A percentile compares a stretch with the other conserved stretches of the same genome.
These are phyloP conservation scores for Periglandula ipomoeae DNA, from an alignment of 2,329 filamentous ascomycete genomes.

Conservation along the genomic window DNA sequence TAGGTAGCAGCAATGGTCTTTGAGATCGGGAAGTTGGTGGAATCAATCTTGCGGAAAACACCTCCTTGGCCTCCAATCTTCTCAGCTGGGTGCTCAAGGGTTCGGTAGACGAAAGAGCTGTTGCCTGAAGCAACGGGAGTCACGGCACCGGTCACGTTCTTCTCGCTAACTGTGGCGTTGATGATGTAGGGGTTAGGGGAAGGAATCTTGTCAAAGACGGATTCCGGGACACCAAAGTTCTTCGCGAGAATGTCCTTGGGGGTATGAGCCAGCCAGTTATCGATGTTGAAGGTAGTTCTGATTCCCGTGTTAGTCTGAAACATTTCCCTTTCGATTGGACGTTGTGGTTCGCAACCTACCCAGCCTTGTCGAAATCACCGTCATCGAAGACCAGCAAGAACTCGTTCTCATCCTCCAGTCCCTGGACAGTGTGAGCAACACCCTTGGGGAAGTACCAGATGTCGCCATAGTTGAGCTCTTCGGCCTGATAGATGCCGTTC, in stretches of 20 bases:
- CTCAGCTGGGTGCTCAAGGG: conserved; percentile 45
- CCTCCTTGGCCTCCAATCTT: conserved; percentile 53
- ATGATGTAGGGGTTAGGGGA: conserved; percentile 52
- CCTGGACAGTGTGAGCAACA: conserved; percentile 53
- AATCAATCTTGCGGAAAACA: conserved; percentile 55
- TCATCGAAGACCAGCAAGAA: conserved; percentile 59
- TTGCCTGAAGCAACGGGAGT: conserved; percentile 43
- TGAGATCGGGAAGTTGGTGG: conserved; percentile 55
- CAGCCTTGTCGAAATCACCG: conserved; percentile 54
- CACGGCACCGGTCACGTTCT: conserved; percentile 26
- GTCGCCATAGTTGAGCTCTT: conserved; percentile 50
- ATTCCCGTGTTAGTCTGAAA: neutral
- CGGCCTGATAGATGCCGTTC: conserved; percentile 44
- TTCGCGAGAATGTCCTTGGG: conserved; percentile 54
- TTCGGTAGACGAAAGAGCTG: conserved; percentile 53
- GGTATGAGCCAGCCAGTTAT: conserved; percentile 61
- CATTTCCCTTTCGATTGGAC: neutral
- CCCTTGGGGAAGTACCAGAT: conserved; percentile 64
- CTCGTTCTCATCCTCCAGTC: conserved; percentile 57
- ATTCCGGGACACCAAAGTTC: conserved; percentile 56
- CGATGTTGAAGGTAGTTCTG: conserved; percentile 62
- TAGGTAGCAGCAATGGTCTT: conserved; percentile 58
- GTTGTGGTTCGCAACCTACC: conserved; percentile 28
- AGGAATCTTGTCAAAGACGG: conserved; percentile 51
- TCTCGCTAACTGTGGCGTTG: conserved; percentile 42